phyloP scores from a whole-genome alignment of 2,329 filamentous ascomycete genomes.

The Aquanectria penicillioides region DNA sequence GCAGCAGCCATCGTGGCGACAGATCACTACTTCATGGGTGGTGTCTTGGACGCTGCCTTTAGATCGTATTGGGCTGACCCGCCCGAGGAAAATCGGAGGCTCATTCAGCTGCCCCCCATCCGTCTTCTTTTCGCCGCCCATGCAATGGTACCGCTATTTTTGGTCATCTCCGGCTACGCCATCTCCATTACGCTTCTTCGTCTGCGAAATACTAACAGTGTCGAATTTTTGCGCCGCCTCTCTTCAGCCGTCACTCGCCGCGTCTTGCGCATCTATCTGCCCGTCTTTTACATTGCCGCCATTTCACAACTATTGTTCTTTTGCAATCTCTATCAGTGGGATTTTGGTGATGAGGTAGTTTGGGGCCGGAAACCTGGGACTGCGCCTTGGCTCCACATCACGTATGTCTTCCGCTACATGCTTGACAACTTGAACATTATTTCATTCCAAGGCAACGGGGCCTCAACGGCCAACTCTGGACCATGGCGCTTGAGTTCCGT shows the following conservation, averaged over 20 bases:
- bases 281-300: slow-evolving; percentile 19
- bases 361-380: slow-evolving; percentile 20
- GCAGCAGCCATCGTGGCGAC: slow-evolving; percentile 22
- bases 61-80: slow-evolving; percentile 23
- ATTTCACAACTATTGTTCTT: slow-evolving; percentile 24
- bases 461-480: slow-evolving; percentile 25
- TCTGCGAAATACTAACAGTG: slow-evolving; percentile 13
- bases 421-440: slow-evolving; percentile 22
- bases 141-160: slow-evolving; percentile 23
- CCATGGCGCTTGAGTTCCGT: slow-evolving; percentile 23
- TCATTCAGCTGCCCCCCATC: slow-evolving; percentile 25
- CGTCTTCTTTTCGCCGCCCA: slow-evolving; percentile 21
- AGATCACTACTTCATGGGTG: slow-evolving; percentile 26
- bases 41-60: slow-evolving; percentile 19
- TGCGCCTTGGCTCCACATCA: slow-evolving; percentile 21
- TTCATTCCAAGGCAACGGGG: slow-evolving; percentile 18
- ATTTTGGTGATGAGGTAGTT: slow-evolving; percentile 19
- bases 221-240: slow-evolving; percentile 15
- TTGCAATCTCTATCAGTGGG: slow-evolving; percentile 18
- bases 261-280: slow-evolving; percentile 24
- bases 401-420: slow-evolving; percentile 26
- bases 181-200: slow-evolving; percentile 22
- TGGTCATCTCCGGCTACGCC: slow-evolving; percentile 24
- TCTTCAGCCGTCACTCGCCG: slow-evolving; percentile 24
- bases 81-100: slow-evolving; percentile 22